Conservation (phyloP, 306 rosid genomes). For the Arachis stenosperma region DNA sequence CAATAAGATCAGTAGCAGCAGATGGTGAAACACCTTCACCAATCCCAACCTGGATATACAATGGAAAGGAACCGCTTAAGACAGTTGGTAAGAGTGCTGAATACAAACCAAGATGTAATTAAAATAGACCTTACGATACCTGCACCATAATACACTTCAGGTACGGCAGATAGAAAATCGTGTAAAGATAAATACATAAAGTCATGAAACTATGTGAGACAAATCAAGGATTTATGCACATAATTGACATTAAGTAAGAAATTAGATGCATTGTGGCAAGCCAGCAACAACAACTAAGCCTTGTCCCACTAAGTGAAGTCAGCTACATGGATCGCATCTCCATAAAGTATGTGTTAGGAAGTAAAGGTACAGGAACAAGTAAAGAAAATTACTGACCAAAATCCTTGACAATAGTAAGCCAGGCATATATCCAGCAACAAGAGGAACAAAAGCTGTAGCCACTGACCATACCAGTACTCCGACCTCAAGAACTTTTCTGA, state of each 20-base stretch:
- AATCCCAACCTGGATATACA: constrained; percentile 80
- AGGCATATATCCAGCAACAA: constrained; percentile 87
- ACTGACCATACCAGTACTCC: constrained; percentile 90
- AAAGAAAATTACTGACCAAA: constrained; percentile 60
- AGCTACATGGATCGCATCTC: no score
- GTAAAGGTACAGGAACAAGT: not conserved
- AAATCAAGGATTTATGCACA: constrained; percentile 16
- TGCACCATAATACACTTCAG: constrained; percentile 1
- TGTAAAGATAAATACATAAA: constrained; percentile 27
- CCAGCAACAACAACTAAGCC: no score
- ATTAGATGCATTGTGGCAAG: not conserved
- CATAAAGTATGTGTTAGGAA: no score
- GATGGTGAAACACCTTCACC: constrained; percentile 99
- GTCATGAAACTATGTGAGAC: constrained; percentile 16
- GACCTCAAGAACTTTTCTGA: constrained; percentile 81
- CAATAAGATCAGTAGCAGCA: constrained; percentile 96
- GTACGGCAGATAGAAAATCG: constrained; percentile 25
- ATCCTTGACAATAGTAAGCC: constrained; percentile 77
- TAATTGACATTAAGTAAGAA: constrained; percentile 2
- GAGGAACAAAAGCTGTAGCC: constrained; percentile 88
- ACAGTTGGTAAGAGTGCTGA: constrained; percentile 23
- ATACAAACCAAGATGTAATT: constrained; percentile 6
- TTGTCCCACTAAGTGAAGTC: no score
- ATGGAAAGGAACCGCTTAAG: constrained; percentile 38
- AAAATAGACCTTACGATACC: not conserved